Percentiles rank a stretch among this genome's conserved stretches.
Conservation (phyloP, 106 monocot species). For the Chionographis japonica region DNA sequence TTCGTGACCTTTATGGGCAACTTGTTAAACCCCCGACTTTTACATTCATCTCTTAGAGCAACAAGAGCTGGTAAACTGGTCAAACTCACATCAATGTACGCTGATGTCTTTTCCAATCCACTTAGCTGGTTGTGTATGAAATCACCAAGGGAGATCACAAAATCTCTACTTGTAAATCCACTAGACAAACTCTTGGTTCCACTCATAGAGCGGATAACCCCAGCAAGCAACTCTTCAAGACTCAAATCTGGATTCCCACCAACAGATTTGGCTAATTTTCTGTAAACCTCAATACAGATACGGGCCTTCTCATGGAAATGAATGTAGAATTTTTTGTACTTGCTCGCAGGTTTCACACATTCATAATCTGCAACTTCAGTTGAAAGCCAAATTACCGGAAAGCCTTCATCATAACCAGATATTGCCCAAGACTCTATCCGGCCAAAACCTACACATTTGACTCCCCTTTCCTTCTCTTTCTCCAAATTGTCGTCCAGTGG, state of each 20-base stretch:
- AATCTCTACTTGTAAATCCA: constrained; percentile 61
- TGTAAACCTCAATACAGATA: constrained; percentile 73
- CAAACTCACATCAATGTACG: constrained; percentile 40
- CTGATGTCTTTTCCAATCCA: constrained; percentile 67
- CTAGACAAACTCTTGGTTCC: constrained; percentile 40
- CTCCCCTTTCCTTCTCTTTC: constrained; percentile 69
- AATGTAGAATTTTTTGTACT: constrained; percentile 71
- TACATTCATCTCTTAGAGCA: constrained; percentile 73
- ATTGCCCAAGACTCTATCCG: constrained; percentile 90
- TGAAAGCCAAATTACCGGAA: constrained; percentile 75
- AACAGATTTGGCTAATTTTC: constrained; percentile 49
- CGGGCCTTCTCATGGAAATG: constrained; percentile 78
- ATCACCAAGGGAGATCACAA: constrained; percentile 82
- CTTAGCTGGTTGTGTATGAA: constrained; percentile 86
- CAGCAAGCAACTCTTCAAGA: constrained; percentile 87
- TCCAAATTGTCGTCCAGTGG: constrained; percentile 84
- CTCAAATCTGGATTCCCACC: constrained; percentile 79
- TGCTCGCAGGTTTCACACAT: constrained; percentile 81
- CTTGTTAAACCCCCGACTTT: constrained; percentile 25
- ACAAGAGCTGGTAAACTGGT: constrained; percentile 60
- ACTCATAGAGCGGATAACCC: constrained; percentile 74
- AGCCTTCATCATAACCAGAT: constrained; percentile 97
- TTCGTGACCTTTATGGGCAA: constrained; percentile 6
- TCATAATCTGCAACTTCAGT: constrained; percentile 91
- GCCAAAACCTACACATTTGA: constrained; percentile 92